Conservation (phyloP, 2,329 filamentous ascomycete species). For the Albophoma yamanashiensis region DNA sequence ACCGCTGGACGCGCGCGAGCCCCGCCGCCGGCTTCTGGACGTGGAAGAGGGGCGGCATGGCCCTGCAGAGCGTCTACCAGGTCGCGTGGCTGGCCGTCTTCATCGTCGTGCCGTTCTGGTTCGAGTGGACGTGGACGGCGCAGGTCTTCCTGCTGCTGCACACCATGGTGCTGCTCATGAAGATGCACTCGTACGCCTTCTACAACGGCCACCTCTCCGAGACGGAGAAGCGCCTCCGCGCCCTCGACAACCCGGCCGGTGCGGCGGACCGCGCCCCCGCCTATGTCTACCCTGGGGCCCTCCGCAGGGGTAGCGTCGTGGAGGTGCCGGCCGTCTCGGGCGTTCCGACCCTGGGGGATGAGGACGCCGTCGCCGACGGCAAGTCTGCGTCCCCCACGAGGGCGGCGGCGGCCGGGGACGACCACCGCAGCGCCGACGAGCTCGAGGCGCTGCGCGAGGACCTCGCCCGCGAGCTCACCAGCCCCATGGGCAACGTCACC, state of each 20-base stretch:
- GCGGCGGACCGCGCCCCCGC: slow-evolving; percentile 50
- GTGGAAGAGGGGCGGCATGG: slow-evolving; percentile 71
- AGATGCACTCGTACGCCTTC: slow-evolving; percentile 97
- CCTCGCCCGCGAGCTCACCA: slow-evolving; percentile 82
- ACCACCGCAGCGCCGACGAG: slow-evolving; percentile 28
- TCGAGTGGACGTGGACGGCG: slow-evolving; percentile 92
- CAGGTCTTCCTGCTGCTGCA: slow-evolving; percentile 93
- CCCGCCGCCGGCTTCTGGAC: slow-evolving; percentile 42
- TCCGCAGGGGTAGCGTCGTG: slow-evolving; percentile 30
- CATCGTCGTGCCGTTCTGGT: slow-evolving; percentile 73
- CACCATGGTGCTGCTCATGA: slow-evolving; percentile 88
- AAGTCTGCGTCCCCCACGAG: not conserved
- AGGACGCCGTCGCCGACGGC: slow-evolving; percentile 1
- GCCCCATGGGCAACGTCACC: slow-evolving; percentile 77
- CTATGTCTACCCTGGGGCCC: slow-evolving; percentile 62
- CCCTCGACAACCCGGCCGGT: slow-evolving; percentile 61
- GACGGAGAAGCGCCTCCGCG: slow-evolving; percentile 68
- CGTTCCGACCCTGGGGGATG: slow-evolving; percentile 6
- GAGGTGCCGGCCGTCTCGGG: slow-evolving; percentile 9
- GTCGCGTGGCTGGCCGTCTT: slow-evolving; percentile 68
- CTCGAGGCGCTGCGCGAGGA: slow-evolving; percentile 69
- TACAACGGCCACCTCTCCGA: slow-evolving; percentile 94
- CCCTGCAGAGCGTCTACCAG: slow-evolving; percentile 76
- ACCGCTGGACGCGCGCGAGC: slow-evolving; percentile 51
- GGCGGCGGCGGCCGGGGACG: not conserved